phyloP scores from a whole-genome alignment of 108 stramenopile species.

The Nannochloropsis salina region DNA sequence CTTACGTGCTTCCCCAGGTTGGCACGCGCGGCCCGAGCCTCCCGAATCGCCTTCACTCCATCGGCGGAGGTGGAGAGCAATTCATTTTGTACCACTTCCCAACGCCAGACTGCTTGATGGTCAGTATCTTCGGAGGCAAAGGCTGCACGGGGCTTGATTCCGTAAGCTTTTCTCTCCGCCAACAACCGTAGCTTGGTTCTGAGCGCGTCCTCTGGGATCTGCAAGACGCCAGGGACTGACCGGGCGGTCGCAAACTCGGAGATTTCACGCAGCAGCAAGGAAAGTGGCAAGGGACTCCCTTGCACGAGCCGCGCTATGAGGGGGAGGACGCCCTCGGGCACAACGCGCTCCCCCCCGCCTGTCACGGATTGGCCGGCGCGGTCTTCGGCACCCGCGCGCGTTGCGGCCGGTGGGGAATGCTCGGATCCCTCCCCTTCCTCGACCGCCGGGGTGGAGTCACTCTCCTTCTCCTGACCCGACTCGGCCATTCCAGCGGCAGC shows the following conservation, averaged over 20 bases:
- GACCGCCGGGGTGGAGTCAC: not conserved
- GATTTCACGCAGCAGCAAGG: slow-evolving; percentile 24
- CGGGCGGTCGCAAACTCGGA: not conserved
- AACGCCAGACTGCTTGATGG: slow-evolving; percentile 30
- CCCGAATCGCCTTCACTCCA: slow-evolving; percentile 23
- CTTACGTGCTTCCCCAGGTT: slow-evolving; percentile 33
- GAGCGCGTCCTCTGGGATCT: slow-evolving; percentile 20
- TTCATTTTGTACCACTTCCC: slow-evolving; percentile 38
- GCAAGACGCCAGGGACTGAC: slow-evolving; percentile 1
- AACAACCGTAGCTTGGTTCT: slow-evolving; percentile 30
- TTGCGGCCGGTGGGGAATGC: not conserved
- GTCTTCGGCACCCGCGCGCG: not conserved
- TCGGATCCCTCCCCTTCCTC: not conserved
- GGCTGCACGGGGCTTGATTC: slow-evolving; percentile 28
- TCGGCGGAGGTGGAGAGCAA: not conserved
- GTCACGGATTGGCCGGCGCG: not conserved
- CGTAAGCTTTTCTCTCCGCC: slow-evolving; percentile 34
- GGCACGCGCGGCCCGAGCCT: slow-evolving; percentile 24
- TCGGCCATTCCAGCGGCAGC: not conserved
- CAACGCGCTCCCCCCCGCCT: not conserved
- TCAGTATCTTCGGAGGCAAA: slow-evolving; percentile 26
- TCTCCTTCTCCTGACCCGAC: not conserved
- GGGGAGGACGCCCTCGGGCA: slow-evolving; percentile 29
- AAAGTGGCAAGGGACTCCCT: slow-evolving; percentile 38
- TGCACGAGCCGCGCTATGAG: slow-evolving; percentile 40